Evolutionary conservation across 192 early-diverging fungal species (phyloP).

Genomic region (Pilobolus umbonatus): DNA sequence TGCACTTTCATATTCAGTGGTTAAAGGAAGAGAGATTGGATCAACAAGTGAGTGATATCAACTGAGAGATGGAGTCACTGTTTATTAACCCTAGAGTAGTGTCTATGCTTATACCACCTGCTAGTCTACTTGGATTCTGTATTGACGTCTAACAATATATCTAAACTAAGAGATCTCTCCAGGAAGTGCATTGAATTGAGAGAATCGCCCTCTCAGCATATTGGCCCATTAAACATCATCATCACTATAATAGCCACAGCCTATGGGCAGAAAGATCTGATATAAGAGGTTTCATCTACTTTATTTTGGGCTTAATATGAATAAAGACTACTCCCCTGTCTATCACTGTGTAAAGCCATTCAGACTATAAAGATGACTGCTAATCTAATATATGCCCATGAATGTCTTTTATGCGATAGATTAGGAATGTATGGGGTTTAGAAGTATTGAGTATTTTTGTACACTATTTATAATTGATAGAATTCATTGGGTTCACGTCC

Average conservation of each 20-base stretch:
- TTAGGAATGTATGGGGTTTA: no score
- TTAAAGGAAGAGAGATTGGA: neutral
- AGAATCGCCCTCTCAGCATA: conserved; percentile 21
- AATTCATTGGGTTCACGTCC: conserved; percentile 81
- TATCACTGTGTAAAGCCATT: no score
- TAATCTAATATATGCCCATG: no score
- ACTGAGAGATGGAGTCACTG: neutral
- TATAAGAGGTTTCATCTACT: no score
- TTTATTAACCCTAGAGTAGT: conserved; percentile 17
- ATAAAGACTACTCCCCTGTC: no score
- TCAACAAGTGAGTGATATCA: neutral
- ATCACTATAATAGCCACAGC: conserved; percentile 38
- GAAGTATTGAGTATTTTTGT: neutral
- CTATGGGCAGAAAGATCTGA: conserved; percentile 37
- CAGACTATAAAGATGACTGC: no score
- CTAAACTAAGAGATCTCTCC: conserved; percentile 36
- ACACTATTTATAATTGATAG: conserved; percentile 46
- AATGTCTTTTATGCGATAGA: no score
- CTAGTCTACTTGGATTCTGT: conserved; percentile 40
- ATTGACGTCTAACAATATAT: conserved; percentile 35
- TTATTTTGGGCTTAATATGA: no score
- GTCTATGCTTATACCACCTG: conserved; percentile 37
- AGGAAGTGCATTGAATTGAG: conserved; percentile 37
- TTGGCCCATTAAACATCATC: conserved; percentile 39
- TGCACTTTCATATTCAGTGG: conserved; percentile 11